phyloP scores from a whole-genome alignment of 495 filamentous ascomycete species.

The Podospora comata region DNA sequence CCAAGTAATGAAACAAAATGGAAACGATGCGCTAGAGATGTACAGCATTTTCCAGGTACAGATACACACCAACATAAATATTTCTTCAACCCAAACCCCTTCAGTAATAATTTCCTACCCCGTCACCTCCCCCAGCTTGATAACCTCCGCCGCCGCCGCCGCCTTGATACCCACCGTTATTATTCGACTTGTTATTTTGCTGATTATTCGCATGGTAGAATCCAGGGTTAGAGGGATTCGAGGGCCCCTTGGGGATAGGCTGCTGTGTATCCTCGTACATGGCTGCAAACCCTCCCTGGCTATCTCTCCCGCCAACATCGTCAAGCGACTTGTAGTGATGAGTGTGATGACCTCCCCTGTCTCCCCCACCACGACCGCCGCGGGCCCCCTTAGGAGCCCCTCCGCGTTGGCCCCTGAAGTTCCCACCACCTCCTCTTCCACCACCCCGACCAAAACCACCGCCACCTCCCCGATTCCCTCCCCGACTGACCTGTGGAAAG shows the following conservation, averaged over 20 bases:
- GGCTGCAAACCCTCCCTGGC: conserved; percentile 32
- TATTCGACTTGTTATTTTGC: neutral
- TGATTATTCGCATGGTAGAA: conserved; percentile 4
- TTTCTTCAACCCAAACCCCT: neutral
- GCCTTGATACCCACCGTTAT: neutral
- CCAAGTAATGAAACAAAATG: neutral
- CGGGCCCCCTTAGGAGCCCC: conserved; percentile 23
- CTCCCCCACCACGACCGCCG: conserved; percentile 33
- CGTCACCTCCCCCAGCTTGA: conserved; percentile 11
- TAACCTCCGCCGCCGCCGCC: conserved; percentile 2
- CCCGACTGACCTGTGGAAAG: neutral
- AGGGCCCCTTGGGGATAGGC: conserved; percentile 19
- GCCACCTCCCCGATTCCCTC: neutral
- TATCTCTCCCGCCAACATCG: conserved; percentile 42
- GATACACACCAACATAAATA: neutral
- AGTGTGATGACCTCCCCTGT: conserved; percentile 12
- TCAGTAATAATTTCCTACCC: conserved; percentile 9
- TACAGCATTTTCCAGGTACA: neutral
- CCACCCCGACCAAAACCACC: conserved; percentile 24
- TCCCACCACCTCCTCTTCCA: conserved; percentile 25
- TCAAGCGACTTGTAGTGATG: conserved; percentile 40
- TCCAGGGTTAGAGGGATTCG: conserved; percentile 17
- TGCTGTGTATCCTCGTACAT: conserved; percentile 40
- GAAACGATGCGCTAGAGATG: neutral
- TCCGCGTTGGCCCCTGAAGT: conserved; percentile 25